Conservation (phyloP, 495 filamentous ascomycete genomes). For the Immersiella caudata region DNA sequence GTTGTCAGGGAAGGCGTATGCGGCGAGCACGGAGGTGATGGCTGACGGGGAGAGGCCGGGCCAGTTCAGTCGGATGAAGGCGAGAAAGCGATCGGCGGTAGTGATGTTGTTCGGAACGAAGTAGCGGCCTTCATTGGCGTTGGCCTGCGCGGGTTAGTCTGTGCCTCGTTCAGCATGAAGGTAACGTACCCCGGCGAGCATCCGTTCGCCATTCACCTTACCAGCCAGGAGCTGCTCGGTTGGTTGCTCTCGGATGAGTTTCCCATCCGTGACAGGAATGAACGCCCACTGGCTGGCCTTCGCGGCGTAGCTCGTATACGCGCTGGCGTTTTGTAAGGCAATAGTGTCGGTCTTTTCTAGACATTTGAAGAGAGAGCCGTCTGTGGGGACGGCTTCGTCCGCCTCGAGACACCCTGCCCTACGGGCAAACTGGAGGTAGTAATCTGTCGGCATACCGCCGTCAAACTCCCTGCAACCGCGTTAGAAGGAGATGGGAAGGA, state of each 20-base stretch:
- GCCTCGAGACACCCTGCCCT: slow-evolving; percentile 51
- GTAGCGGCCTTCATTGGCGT: slow-evolving; percentile 38
- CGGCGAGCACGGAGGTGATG: slow-evolving; percentile 44
- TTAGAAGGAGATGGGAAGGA: slow-evolving; percentile 21
- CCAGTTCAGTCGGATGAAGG: slow-evolving; percentile 51
- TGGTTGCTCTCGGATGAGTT: slow-evolving; percentile 57
- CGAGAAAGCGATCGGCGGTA: slow-evolving; percentile 46
- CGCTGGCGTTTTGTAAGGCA: slow-evolving; percentile 60
- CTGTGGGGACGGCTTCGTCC: slow-evolving; percentile 20
- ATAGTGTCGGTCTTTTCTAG: slow-evolving; percentile 46
- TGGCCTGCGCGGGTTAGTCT: slow-evolving; percentile 15
- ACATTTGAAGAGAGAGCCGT: slow-evolving; percentile 35
- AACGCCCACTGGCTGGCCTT: slow-evolving; percentile 58
- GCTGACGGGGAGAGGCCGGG: slow-evolving; percentile 53
- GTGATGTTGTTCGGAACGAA: slow-evolving; percentile 58
- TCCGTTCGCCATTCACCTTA: slow-evolving; percentile 38
- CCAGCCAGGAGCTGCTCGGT: slow-evolving; percentile 56
- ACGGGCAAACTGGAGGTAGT: slow-evolving; percentile 60
- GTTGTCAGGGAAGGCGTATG: slow-evolving; percentile 48
- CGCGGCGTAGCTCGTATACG: slow-evolving; percentile 49
- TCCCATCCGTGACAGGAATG: slow-evolving; percentile 65
- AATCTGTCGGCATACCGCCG: slow-evolving; percentile 52
- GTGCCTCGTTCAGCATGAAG: not conserved
- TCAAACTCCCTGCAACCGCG: slow-evolving; percentile 43
- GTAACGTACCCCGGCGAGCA: slow-evolving; percentile 25